Evolutionary conservation across 2,329 filamentous ascomycete species (phyloP).

Genomic region (Sphaerostilbella broomeana): DNA sequence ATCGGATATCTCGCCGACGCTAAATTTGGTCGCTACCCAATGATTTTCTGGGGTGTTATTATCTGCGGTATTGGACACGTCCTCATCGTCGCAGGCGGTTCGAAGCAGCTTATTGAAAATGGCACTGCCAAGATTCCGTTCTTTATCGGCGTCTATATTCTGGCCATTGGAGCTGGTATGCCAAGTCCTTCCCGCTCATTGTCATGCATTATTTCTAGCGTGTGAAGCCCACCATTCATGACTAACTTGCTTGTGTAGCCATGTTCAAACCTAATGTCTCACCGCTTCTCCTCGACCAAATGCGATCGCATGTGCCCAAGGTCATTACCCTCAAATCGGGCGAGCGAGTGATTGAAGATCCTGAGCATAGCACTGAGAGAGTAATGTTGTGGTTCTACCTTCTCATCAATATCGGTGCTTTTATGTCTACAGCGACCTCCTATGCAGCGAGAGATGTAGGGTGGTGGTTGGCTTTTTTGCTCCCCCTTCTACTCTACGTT

Average conservation of each 20-base stretch:
- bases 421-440: constrained; percentile 45
- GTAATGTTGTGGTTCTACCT: constrained; percentile 61
- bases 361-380: constrained; percentile 55
- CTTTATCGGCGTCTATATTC: constrained; percentile 53
- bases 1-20: constrained; percentile 58
- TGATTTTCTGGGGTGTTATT: constrained; percentile 63
- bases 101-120: constrained; percentile 36
- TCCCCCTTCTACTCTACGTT: constrained; percentile 34
- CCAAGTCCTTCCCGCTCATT: too few species aligned
- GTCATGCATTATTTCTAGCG: too few species aligned
- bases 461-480: constrained; percentile 43
- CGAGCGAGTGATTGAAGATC: constrained; percentile 62
- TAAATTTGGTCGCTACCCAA: constrained; percentile 62
- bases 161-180: constrained; percentile 55
- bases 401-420: constrained; percentile 48
- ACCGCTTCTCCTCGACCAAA: constrained; percentile 61
- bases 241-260: neutral
- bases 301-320: constrained; percentile 43
- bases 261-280: constrained; percentile 67
- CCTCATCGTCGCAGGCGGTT: constrained; percentile 58
- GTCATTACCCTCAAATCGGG: constrained; percentile 38
- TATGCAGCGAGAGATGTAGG: constrained; percentile 47
- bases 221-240: too few species aligned
- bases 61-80: constrained; percentile 62
- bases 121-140: constrained; percentile 45